phyloP scores from a whole-genome alignment of 2,329 filamentous ascomycete species.

The Paraphaeosphaeria sporulosa region DNA sequence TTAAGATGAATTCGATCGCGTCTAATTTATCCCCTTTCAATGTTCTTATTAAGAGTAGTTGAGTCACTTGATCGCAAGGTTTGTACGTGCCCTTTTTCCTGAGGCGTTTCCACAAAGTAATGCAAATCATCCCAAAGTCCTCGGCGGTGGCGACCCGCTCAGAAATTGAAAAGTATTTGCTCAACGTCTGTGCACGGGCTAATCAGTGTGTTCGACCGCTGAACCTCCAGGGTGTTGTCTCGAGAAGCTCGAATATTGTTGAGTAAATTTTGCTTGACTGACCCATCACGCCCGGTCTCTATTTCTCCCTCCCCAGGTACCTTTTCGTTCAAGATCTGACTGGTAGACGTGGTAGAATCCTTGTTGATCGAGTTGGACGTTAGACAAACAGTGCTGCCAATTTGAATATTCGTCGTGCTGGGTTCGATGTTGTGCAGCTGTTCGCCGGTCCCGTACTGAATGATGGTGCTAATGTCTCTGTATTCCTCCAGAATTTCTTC shows the following conservation, averaged over 20 bases:
- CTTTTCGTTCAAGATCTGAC: not conserved
- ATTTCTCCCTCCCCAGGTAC: not conserved
- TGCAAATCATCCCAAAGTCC: not conserved
- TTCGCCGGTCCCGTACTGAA: not conserved
- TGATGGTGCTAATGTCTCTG: not conserved
- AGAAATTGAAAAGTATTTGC: not conserved
- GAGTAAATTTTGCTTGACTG: not conserved
- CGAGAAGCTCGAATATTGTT: not conserved
- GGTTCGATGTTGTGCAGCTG: not conserved
- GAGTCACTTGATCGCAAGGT: not conserved
- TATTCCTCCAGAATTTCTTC: conserved; percentile 12
- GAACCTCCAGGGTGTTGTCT: not conserved
- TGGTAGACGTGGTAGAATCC: not conserved
- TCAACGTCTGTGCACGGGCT: not conserved
- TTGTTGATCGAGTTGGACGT: not conserved
- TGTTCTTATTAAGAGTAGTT: not conserved
- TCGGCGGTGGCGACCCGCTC: not conserved
- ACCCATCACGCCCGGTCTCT: not conserved
- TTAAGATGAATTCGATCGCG: not conserved
- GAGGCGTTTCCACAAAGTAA: not conserved
- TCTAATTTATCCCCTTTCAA: not conserved
- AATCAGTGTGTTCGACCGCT: not conserved
- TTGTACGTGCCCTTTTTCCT: not conserved
- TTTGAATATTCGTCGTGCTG: not conserved
- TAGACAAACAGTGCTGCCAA: not conserved